A percentile compares a stretch with the other conserved stretches of the same genome.
Evolutionary conservation across 2,329 filamentous ascomycete species (phyloP).

Genomic region (Bisporella sp.): DNA sequence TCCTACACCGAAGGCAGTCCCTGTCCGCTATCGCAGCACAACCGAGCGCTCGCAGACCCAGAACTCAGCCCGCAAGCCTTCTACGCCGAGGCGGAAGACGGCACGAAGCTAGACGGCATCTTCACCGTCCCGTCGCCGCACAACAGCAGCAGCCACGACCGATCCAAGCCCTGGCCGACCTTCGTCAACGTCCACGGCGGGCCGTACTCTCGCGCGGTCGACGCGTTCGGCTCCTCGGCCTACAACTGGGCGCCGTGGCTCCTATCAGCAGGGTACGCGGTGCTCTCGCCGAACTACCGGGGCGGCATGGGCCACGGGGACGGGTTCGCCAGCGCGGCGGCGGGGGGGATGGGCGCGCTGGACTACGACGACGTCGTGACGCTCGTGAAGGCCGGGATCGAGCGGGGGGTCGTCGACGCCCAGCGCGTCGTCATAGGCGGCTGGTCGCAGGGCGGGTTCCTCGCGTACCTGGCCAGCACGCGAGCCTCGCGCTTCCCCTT

Average conservation of each 20-base stretch:
- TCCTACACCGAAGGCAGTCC: slow-evolving; percentile 14
- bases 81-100: slow-evolving; percentile 22
- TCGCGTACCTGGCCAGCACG: slow-evolving; percentile 30
- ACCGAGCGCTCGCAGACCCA: slow-evolving; percentile 12
- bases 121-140: slow-evolving; percentile 17
- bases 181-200: slow-evolving; percentile 32
- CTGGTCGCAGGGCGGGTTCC: slow-evolving; percentile 32
- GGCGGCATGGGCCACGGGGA: slow-evolving; percentile 29
- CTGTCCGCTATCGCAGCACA: slow-evolving; percentile 17
- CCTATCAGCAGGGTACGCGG: slow-evolving; percentile 29
- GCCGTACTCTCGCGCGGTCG: slow-evolving; percentile 24
- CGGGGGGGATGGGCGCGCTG: slow-evolving; percentile 25
- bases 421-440: slow-evolving; percentile 30
- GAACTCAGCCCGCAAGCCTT: slow-evolving; percentile 18
- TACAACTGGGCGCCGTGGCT: slow-evolving; percentile 12
- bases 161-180: slow-evolving; percentile 23
- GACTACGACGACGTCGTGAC: slow-evolving; percentile 33
- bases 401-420: slow-evolving; percentile 25
- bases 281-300: slow-evolving; percentile 34
- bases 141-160: neutral
- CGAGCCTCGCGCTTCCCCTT: slow-evolving; percentile 32
- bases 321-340: slow-evolving; percentile 25
- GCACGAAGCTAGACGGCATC: slow-evolving; percentile 24
- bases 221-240: slow-evolving; percentile 28
- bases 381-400: slow-evolving; percentile 28